Evolutionary conservation across 192 early-diverging fungal species (phyloP).

Genomic region (Allomyces arbusculus): DNA sequence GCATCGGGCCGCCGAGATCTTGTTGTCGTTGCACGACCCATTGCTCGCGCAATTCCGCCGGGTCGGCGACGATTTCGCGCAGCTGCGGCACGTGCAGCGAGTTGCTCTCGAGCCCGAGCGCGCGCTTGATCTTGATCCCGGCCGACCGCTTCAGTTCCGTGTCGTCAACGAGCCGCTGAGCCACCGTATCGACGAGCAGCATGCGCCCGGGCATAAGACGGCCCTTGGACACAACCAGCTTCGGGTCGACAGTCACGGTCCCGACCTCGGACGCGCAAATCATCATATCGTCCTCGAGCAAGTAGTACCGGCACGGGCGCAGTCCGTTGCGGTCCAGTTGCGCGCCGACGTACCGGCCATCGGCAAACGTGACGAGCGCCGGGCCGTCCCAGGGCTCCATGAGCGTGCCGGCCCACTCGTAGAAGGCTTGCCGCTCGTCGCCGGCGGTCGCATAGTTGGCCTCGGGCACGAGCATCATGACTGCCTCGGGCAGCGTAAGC

Average conservation of each 20-base stretch:
- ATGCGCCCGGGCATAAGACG: conserved; percentile 90
- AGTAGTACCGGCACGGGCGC: conserved; percentile 93
- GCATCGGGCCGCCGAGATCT: background rate
- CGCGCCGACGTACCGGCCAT: conserved; percentile 94
- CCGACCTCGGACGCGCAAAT: conserved; percentile 96
- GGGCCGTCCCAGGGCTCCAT: conserved; percentile 99
- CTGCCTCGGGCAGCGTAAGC: conserved; percentile 76
- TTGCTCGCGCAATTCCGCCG: conserved; percentile 10
- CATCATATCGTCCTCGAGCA: conserved; percentile 80
- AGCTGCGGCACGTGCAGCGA: conserved; percentile 47
- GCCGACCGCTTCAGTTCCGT: conserved; percentile 48
- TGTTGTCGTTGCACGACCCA: conserved; percentile 29
- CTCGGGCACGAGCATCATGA: conserved; percentile 99
- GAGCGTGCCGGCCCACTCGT: conserved; percentile 89
- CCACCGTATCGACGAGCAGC: conserved; percentile 84
- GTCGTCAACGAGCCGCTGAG: conserved; percentile 81
- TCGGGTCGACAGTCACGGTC: conserved; percentile 62
- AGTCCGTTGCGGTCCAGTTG: conserved; percentile 94
- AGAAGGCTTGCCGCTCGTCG: conserved; percentile 70
- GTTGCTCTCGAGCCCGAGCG: background rate
- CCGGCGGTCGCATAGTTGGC: conserved; percentile 66
- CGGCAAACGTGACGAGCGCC: conserved; percentile 90
- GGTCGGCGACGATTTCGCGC: conserved; percentile 39
- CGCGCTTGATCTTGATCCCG: background rate
- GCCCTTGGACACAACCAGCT: conserved; percentile 64